phyloP scores from a whole-genome alignment of 805 yeast genomes.

The Kodamaea lidongshanica region DNA sequence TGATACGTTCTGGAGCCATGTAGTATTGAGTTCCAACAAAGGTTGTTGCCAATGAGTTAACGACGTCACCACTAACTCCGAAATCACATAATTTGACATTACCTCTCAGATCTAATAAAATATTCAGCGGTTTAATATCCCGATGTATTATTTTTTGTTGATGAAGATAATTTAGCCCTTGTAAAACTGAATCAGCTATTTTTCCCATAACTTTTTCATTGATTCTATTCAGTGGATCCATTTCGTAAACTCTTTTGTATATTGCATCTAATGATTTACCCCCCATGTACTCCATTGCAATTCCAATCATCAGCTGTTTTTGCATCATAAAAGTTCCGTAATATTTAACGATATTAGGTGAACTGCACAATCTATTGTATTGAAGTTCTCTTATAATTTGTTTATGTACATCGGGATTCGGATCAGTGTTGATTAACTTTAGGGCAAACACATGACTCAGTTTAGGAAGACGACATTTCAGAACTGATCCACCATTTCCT shows the following conservation, averaged over 20 bases:
- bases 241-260: constrained; percentile 64
- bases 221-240: constrained; percentile 69
- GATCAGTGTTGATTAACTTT: constrained; percentile 65
- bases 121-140: constrained; percentile 94
- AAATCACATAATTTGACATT: constrained; percentile 92
- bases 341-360: constrained; percentile 82
- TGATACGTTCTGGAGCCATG: constrained; percentile 98
- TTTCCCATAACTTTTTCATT: constrained; percentile 92
- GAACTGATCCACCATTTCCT: constrained; percentile 90
- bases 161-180: constrained; percentile 83
- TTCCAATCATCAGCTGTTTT: constrained; percentile 72
- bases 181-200: constrained; percentile 77
- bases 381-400: constrained; percentile 89
- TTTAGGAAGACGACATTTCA: constrained; percentile 58
- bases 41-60: constrained; percentile 89
- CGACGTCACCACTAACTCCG: constrained; percentile 97
- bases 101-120: constrained; percentile 67
- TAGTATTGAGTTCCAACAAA: constrained; percentile 96
- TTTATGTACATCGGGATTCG: constrained; percentile 79
- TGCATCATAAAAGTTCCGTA: constrained; percentile 87
- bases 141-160: constrained; percentile 85
- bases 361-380: constrained; percentile 74
- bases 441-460: constrained; percentile 71
- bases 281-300: constrained; percentile 97
- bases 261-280: constrained; percentile 87